Base-by-base conservation (phyloP, 106 monocot species). In the Phalaenopsis aphrodite region DNA sequence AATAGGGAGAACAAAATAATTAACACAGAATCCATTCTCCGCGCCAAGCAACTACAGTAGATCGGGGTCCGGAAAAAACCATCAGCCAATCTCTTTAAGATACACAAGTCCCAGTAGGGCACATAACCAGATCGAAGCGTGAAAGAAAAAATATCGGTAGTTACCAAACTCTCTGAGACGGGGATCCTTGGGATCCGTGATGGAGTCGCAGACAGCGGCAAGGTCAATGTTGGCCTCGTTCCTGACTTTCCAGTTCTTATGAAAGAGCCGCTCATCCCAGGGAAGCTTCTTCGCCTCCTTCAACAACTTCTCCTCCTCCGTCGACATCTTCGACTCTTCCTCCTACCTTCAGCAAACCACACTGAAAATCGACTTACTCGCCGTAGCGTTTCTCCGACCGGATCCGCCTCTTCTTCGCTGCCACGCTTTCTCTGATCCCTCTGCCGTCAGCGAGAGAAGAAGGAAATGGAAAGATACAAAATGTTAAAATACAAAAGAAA, bases 241-340 rank as follows among this genome's bases (percentile, higher is more conserved):
- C 84, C 99, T 42, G 49, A 99, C 95, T 85, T 99, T 99, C 99
- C 99, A 99, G 87, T 95, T 99, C 85, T 99, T 99, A 76, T 99
- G 99, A 16, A 90, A 85, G 24, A 99, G 83, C 56, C 99, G 85
- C 78, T 99, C 99, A 18, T 99, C 99, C 99, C 99, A 99, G 36
- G 99, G 99, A 9, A 95, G 89, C 88, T 99, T 99, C 88, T 95
- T 99, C 80, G 99, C 95, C 89, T 99, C 99, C 84, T 99, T 99
- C 75, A 99, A 78, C 66, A 99, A 75, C 90, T 92, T 99, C 85
- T 99, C 99, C 42, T 99, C 95, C 91, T 99, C 99, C 75, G 99
- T 95, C 85, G 99, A 84, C 99, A 99, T 99, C 21, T 58, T 39
- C 67, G 21, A 41, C 55, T 21, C 76, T 68, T 19, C 66, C 46